Evolutionary conservation across 75 land plant genomes (phyloP), one percentile per base, ranked within the genome.

Genomic region (Sequoia sempervirens): DNA sequence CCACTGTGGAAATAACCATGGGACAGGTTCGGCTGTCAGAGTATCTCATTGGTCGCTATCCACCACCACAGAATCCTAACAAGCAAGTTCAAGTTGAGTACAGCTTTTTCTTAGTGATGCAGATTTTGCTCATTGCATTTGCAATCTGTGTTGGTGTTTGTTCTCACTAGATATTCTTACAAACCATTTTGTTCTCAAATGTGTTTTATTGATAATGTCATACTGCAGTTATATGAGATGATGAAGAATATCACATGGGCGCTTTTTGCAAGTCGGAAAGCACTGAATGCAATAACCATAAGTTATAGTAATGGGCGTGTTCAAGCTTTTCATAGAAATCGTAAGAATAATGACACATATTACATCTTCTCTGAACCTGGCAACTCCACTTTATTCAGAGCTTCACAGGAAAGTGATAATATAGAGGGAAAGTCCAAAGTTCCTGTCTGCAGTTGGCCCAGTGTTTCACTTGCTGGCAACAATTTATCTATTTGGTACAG

Each of bases 171-270:
- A 43, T 41, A 78, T 41, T 78, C 78, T 78, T 78, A 3, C 9
- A 78, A 45, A 78, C 12, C 15, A 64, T 32, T 45, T 52, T 40
- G 26, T n/a, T 45, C 80, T 78, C n/a, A 78, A 78, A 43, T 45
- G 26, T 75, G n/a, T 78, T 78, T 78, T n/a, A 9, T 45, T 78
- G 30, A 45, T 45, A 78, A n/a, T 45, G 28, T 78, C 15, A 45
- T 78, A 30, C 17, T 78, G 86, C 91, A 95, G 93, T 70, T 95
- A 38, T 91, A 94, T 86, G 86, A 87, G 73, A 84, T 82, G 17
- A 95, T 95, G 95, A 89, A 82, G 85, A 90, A 90, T 83, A 85
- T 95, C 50, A 90, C 96, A 75, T 95, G 96, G 96, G 92, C 93
- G 50, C 58, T 93, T 34, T 95, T 95, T 88, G 84, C 91, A 82